Conservation (phyloP, 2,329 filamentous ascomycete species). For the Claviceps sp. region DNA sequence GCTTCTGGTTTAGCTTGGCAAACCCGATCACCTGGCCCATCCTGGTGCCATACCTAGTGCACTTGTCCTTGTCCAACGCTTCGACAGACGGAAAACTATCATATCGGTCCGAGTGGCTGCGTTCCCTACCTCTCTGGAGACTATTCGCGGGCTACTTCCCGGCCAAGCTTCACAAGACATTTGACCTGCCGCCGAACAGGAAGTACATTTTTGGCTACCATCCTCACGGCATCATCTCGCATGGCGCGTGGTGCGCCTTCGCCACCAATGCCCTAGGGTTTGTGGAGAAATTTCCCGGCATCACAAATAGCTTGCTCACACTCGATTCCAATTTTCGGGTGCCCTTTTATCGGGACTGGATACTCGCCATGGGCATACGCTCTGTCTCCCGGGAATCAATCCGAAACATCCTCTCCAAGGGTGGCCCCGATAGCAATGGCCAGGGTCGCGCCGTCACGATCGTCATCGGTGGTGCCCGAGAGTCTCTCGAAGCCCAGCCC, state of each 20-base stretch:
- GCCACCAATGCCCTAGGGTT: conserved; percentile 84
- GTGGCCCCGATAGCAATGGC: conserved; percentile 63
- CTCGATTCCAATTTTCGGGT: conserved; percentile 94
- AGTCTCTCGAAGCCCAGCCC: conserved; percentile 80
- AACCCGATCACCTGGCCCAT: conserved; percentile 87
- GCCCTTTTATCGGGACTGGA: conserved; percentile 86
- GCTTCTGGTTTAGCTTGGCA: conserved; percentile 84
- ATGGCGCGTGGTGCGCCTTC: conserved; percentile 89
- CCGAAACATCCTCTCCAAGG: conserved; percentile 71
- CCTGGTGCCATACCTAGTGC: conserved; percentile 63
- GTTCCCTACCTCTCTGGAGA: conserved; percentile 65
- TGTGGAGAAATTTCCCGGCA: conserved; percentile 75
- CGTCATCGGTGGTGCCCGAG: conserved; percentile 81
- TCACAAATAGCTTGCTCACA: conserved; percentile 85
- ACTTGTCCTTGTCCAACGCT: conserved; percentile 68
- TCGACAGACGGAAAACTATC: conserved; percentile 61
- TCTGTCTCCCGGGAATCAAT: conserved; percentile 89
- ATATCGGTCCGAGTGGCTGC: conserved; percentile 61
- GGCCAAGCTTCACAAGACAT: conserved; percentile 72
- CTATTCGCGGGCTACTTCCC: conserved; percentile 91
- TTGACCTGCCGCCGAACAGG: conserved; percentile 61
- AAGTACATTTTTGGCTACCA: conserved; percentile 98
- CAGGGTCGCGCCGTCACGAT: conserved; percentile 96
- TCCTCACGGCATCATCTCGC: conserved; percentile 92
- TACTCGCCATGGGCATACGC: conserved; percentile 73